These are phyloP conservation scores for Aureobasidium sp. DNA, from an alignment of 2,329 filamentous ascomycete genomes.

Conservation along the genomic window DNA sequence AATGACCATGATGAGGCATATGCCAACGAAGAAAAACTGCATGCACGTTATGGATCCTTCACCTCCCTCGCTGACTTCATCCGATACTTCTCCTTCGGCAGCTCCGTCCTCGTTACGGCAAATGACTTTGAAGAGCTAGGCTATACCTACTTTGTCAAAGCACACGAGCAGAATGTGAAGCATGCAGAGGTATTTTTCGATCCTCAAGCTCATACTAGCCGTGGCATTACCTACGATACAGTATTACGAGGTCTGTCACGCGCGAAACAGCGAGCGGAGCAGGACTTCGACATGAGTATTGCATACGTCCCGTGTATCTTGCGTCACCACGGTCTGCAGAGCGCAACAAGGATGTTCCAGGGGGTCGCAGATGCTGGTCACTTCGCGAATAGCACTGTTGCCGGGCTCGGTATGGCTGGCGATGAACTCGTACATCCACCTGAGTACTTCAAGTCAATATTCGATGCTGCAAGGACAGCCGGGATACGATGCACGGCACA, in stretches of 20 bases:
- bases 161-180: conserved; percentile 1
- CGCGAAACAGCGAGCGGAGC: conserved; percentile 15
- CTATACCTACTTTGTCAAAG: conserved; percentile 6
- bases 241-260: conserved; percentile 15
- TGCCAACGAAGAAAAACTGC: background rate
- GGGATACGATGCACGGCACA: conserved; percentile 4
- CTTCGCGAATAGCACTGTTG: background rate
- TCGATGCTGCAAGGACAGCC: background rate
- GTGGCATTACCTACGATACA: conserved; percentile 13
- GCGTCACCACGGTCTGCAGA: conserved; percentile 5
- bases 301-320: conserved; percentile 17
- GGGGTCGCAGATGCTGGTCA: background rate
- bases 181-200: conserved; percentile 20
- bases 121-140: conserved; percentile 6
- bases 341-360: background rate
- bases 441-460: conserved; percentile 6
- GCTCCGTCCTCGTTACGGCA: background rate
- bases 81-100: conserved; percentile 1
- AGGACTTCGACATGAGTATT: conserved; percentile 11
- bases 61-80: conserved; percentile 7
- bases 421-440: conserved; percentile 13
- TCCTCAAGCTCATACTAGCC: conserved; percentile 17
- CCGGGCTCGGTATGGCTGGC: conserved; percentile 6
- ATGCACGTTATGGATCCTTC: conserved; percentile 8
- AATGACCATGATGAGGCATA: background rate